phyloP scores from a whole-genome alignment of 352 stramenopile genomes.

The Saprolegnia diclina region DNA sequence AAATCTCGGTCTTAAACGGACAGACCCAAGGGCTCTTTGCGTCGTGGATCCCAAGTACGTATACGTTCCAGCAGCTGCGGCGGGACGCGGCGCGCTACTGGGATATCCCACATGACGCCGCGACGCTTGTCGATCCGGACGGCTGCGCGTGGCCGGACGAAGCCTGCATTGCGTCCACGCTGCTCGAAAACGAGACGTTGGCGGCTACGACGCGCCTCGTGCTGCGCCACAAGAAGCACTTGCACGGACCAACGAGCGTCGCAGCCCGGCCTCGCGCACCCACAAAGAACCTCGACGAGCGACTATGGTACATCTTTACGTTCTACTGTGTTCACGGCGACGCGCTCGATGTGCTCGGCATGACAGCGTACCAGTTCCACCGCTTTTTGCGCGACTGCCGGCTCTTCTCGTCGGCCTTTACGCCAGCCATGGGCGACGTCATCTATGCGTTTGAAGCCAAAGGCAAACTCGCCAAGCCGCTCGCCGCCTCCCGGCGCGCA shows the following conservation, averaged over 20 bases:
- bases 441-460: slow-evolving; percentile 79
- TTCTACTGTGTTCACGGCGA: slow-evolving; percentile 78
- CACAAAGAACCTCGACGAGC: slow-evolving; percentile 40
- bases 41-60: slow-evolving; percentile 59
- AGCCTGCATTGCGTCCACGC: slow-evolving; percentile 48
- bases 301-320: slow-evolving; percentile 74
- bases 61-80: slow-evolving; percentile 71
- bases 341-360: slow-evolving; percentile 59
- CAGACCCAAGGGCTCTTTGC: slow-evolving; percentile 48
- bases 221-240: slow-evolving; percentile 37
- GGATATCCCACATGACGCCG: slow-evolving; percentile 42
- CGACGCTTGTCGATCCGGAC: slow-evolving; percentile 48
- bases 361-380: slow-evolving; percentile 72
- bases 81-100: slow-evolving; percentile 64
- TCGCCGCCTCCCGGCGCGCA: slow-evolving; percentile 25
- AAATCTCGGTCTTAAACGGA: slow-evolving; percentile 17
- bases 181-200: slow-evolving; percentile 50
- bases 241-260: background rate
- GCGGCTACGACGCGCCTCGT: slow-evolving; percentile 45
- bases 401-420: slow-evolving; percentile 45
- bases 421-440: slow-evolving; percentile 63
- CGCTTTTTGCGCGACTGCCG: slow-evolving; percentile 54
- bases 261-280: background rate
- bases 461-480: slow-evolving; percentile 36
- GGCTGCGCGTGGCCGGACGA: slow-evolving; percentile 75